Evolutionary conservation across 805 yeast genomes (phyloP), one percentile per base, ranked within the genome.

Genomic region (Grigorovia transvaalensis): DNA sequence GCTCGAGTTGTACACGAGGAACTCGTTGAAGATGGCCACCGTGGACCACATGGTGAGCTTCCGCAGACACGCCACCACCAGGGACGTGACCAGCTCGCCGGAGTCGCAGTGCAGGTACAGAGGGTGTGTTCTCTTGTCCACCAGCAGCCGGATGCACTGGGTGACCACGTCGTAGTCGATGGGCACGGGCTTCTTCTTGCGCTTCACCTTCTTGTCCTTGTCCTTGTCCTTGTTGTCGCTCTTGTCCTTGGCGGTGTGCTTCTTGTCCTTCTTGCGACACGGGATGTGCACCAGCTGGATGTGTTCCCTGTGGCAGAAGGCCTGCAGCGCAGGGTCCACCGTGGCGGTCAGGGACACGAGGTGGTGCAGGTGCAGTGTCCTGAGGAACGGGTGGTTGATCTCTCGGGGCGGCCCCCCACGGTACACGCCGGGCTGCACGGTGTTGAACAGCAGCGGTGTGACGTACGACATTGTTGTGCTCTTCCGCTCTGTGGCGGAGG

Each of bases 391-490:
- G 54, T 78, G 74, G 62, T 88, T 90, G 51, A 82, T 75, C 47
- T 81, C 80, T 50, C 93, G 75, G 1, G 98, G 98, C 59, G 85
- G 87, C 1, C 95, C 84, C 0, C 98, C 98, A 46, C 98, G 70
- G 60, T 82, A 85, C 4, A 91, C 70, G 48, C 77, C 73, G 1
- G 85, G 80, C 59, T 84, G 87, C 2, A 90, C 79, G 15, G 80
- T 73, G 48, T 82, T 80, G 67, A 85, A 93, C 53, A 88, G 75
- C 54, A 90, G 72, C 1, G 99, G 98, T 0, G 96, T 88, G 0
- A 82, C 82, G 48, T 61, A 44, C 4, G 66, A 56, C 65, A 60
- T 60, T 15, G 35, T 17, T 12, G 15, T 23, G n/a, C 18, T 7
- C 12, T 7, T 38, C 18, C 15, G 17, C 11, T n/a, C n/a, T n/a